Base-by-base conservation (phyloP, 306 rosid genomes). In the Quercus dentata region DNA sequence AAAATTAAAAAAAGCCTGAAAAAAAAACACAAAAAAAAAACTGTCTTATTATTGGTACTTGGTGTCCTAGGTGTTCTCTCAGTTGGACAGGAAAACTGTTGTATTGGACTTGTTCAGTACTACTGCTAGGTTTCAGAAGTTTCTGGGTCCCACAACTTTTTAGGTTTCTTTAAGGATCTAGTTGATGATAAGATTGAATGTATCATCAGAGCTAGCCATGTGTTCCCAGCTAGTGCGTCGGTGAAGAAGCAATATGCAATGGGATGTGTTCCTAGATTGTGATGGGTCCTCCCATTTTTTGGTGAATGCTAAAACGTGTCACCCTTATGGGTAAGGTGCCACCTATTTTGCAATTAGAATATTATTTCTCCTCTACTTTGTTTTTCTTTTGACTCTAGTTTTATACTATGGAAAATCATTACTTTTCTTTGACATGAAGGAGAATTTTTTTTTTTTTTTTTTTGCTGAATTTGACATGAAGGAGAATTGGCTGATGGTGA, bases 81-180 rank as follows among this genome's bases (percentile, higher is more conserved):
- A 3, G 54, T 49, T 13, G 54, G 54, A 49, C 54, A 49, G 54
- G 4, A 3, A 13, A 3, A 12, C 54, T 49, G 54, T 49, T 49
- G 54, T 12, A 3, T 49, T 10, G 14, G 54, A 28, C 4, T 61
- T 21, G 19, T 19, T 30, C 4, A 5, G 1, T 30, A 13, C 13
- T 58, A 19, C 73, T 38, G 19, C 73, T 51, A 52, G 64, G 54
- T 51, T 64, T 49, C 30, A 28, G 64, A 72, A 64, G 52, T 19
- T 10, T 3, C 23, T 51, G 73, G 74, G 78, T 65, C 81, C 79
- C 49, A 81, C 65, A 28, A 49, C 15, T 69, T 62, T 41, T 76
- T n/a, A 35, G 38, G 27, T 41, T 71, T 73, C 23, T 56, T 64
- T 76, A 71, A 79, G 75, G 75, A 83, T 83, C 61, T 71, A 2